Evolutionary conservation across 345 rosid species (phyloP), one percentile per base, ranked within the genome.

Genomic region (Sonneratia caseolaris): DNA sequence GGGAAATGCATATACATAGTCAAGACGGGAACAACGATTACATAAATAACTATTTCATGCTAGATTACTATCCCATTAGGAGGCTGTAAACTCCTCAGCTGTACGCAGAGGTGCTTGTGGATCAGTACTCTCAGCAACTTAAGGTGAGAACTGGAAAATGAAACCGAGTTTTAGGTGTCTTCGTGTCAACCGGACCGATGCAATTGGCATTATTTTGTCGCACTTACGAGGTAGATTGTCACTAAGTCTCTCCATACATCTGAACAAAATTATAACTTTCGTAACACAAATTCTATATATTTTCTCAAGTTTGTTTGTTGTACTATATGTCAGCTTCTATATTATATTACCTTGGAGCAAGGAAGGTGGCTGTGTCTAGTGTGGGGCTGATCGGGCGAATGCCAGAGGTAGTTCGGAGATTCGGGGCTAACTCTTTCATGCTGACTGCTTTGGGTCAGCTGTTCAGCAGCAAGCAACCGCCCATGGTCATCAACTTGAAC

Each of bases 11-110:
- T 79, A 4, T 79, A 79, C 59, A 47, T 76, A 5, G 77, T 83
- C 19, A 83, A 73, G 51, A 72, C 77, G 18, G 83, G 57, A 78
- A 48, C 73, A 83, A 80, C 22, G 83, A 83, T 32, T 80, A 78
- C 76, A 49, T 80, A 37, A 80, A 76, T 79, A 83, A 80, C 59
- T 83, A 80, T 74, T 74, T 78, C 64, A 5, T 77, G 79, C 79
- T 79, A 0, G 35, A 68, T 7, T 37, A 48, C 35, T 80, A 80
- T 68, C 15, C 16, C 0, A 72, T 81, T 6, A 71, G 82, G 66
- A 1, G 37, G 10, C 51, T 64, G 3, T 76, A 76, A 66, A 76
- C 32, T 3, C 76, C 71, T 0, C 74, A 72, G 6, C 70, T 78
- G 62, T 83, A 48, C 53, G 76, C 84, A 0, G 49, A 62, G 0